These are phyloP conservation scores for Silene conica DNA, from an alignment of 148 eudicot genomes.

Conservation along the genomic window DNA sequence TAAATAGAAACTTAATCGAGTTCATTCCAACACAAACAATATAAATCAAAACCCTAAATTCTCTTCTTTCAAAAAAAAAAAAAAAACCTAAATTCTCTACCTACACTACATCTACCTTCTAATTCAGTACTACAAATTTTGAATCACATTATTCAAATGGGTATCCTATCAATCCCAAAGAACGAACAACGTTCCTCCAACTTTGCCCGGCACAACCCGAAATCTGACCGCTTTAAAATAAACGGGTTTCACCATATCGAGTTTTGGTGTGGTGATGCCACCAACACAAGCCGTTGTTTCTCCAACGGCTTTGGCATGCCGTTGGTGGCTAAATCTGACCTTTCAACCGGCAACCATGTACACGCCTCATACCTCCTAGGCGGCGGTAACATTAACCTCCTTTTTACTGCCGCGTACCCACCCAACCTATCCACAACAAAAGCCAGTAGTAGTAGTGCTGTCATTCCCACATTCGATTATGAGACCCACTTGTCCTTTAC, in stretches of 20 bases:
- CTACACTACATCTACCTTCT: too few species aligned
- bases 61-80: too few species aligned
- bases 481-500: conserved; percentile 36
- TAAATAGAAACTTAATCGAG: not conserved
- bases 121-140: not conserved
- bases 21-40: too few species aligned
- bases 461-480: conserved; percentile 50
- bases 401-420: conserved; percentile 92
- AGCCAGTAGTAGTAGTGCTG: not conserved
- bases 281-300: conserved; percentile 66
- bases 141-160: not conserved
- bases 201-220: conserved; percentile 51
- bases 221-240: conserved; percentile 54
- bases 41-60: too few species aligned
- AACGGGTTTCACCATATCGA: conserved; percentile 76
- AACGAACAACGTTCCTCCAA: conserved; percentile 46
- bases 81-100: too few species aligned
- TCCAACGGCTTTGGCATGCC: conserved; percentile 86
- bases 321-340: conserved; percentile 67
- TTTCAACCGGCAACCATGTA: conserved; percentile 65
- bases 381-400: conserved; percentile 54
- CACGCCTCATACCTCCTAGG: conserved; percentile 69
- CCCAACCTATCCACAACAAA: conserved; percentile 30
- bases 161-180: conserved; percentile 13
- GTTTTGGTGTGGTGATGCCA: conserved; percentile 83